Evolutionary conservation across 352 stramenopile genomes (phyloP).

Genomic region (Globisporangium lucens): DNA sequence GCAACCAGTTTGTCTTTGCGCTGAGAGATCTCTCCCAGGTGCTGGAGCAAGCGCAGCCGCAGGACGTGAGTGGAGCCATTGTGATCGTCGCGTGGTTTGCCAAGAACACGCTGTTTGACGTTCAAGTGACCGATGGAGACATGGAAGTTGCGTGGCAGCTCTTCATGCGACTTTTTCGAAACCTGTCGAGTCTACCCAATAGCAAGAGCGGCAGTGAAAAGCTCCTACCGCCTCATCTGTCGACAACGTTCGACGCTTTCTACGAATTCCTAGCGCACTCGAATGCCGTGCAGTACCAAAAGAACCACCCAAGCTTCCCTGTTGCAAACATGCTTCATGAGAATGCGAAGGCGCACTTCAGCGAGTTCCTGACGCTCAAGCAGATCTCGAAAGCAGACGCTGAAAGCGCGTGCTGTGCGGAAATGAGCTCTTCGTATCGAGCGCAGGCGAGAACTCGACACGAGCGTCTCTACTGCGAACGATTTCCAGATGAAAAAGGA

Average conservation of each 20-base stretch:
- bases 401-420: slow-evolving; percentile 13
- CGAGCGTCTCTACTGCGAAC: slow-evolving; percentile 17
- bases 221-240: slow-evolving; percentile 24
- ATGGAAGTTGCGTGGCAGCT: slow-evolving; percentile 42
- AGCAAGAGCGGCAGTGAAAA: background rate
- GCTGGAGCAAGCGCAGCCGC: slow-evolving; percentile 10
- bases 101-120: slow-evolving; percentile 34
- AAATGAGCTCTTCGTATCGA: slow-evolving; percentile 16
- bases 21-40: slow-evolving; percentile 46
- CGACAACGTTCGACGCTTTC: slow-evolving; percentile 36
- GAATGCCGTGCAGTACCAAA: slow-evolving; percentile 29
- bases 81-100: slow-evolving; percentile 38
- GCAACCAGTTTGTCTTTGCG: slow-evolving; percentile 52
- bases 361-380: slow-evolving; percentile 17
- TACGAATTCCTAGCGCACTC: slow-evolving; percentile 46
- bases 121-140: slow-evolving; percentile 42
- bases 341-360: slow-evolving; percentile 22
- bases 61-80: slow-evolving; percentile 13
- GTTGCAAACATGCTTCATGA: slow-evolving; percentile 18
- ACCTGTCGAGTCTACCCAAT: slow-evolving; percentile 7
- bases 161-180: slow-evolving; percentile 25
- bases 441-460: background rate
- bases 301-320: slow-evolving; percentile 1
- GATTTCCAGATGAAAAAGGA: slow-evolving; percentile 27
- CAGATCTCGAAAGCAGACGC: slow-evolving; percentile 20